Base-by-base conservation (phyloP, 345 rosid genomes). In the Crucihimalaya himalaica region DNA sequence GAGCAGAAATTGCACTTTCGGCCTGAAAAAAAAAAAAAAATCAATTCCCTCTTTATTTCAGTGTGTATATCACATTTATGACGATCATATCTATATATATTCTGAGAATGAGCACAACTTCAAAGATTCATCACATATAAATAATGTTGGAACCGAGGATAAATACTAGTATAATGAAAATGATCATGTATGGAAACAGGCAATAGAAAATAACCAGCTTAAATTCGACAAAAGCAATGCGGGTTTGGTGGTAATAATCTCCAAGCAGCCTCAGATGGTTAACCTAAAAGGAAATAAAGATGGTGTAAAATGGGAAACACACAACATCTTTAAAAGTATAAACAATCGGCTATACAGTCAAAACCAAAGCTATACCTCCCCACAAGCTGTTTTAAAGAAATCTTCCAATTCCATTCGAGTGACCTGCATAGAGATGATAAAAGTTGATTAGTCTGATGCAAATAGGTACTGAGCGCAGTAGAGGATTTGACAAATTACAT, bases 141-240 rank as follows among this genome's bases (percentile, higher is more conserved):
- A 34, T 34, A 34, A 34, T 34, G 37, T 34, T 11, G 8, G 8
- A 34, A 29, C 8, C 8, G 32, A 29, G 32, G 37, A 34, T 34
- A 34, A 8, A 23, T 37, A 67, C 4, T n/a, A n/a, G n/a, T 51
- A 23, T 2, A 48, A 13, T 13, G 31, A 45, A 40, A 55, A 29
- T 32, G n/a, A n/a, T 46, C 20, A 64, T 14, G 27, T n/a, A 54
- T 21, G 56, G 8, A 18, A 16, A 68, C 19, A 46, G 40, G 28
- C 37, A 5, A 60, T 18, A 72, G 32, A 25, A 37, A 56, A 8
- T 65, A 23, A 93, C 98, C 96, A 82, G 79, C 45, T 71, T 32
- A 46, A 93, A 93, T 83, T 93, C 97, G 37, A 93, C 87, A 80
- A 93, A 93, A 62, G 97, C 97, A 68, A 93, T 91, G 19, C 90